Conservation (phyloP, 495 filamentous ascomycete species). For the Halenospora varia region DNA sequence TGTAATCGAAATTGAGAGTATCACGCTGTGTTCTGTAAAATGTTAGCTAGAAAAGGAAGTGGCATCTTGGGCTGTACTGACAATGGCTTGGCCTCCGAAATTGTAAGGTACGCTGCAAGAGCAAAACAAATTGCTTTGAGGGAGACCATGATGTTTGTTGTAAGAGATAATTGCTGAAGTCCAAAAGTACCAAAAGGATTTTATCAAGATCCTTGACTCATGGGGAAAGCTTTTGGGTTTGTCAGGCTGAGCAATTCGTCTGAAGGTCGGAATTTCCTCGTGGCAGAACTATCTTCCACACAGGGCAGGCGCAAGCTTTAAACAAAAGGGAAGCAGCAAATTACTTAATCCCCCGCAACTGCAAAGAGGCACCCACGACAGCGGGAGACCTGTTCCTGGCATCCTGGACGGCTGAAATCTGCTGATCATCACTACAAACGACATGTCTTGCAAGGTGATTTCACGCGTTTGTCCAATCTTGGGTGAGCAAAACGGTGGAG, state of each 20-base stretch:
- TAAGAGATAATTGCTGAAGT: background rate
- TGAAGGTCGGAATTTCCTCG: background rate
- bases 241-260: too few species aligned
- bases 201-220: too few species aligned
- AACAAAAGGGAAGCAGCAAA: background rate
- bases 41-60: background rate
- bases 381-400: too few species aligned
- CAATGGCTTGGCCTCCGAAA: constrained; percentile 13
- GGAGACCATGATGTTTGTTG: constrained; percentile 10
- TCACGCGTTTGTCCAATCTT: background rate
- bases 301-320: background rate
- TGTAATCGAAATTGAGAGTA: constrained; percentile 36
- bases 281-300: background rate
- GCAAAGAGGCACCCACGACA: too few species aligned
- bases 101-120: constrained; percentile 5
- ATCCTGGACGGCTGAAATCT: background rate
- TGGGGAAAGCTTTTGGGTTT: too few species aligned
- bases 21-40: constrained; percentile 15
- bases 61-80: constrained; percentile 2
- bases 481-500: background rate
- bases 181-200: background rate
- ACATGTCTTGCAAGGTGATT: background rate
- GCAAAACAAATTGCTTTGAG: constrained; percentile 14
- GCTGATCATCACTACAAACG: constrained; percentile 7
- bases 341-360: background rate